Conservation (phyloP, 495 filamentous ascomycete species). For the Astrocystis sublimbata region DNA sequence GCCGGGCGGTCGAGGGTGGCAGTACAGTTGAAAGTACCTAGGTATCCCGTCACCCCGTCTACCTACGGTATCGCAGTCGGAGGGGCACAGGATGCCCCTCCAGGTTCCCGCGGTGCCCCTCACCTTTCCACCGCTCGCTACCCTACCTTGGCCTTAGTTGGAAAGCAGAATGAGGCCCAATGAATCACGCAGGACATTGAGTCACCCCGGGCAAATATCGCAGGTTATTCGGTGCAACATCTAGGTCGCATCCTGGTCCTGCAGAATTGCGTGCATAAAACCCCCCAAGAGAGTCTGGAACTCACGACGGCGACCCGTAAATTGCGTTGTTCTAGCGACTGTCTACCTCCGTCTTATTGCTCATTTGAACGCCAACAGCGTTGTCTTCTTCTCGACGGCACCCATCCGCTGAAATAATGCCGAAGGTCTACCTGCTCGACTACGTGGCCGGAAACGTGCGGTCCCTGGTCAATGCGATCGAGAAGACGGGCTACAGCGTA, state of each 20-base stretch:
- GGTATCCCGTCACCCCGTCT: no score
- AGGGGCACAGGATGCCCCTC: conserved; percentile 22
- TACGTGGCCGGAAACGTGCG: conserved; percentile 81
- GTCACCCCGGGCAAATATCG: background rate
- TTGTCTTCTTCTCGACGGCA: background rate
- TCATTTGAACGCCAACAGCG: no score
- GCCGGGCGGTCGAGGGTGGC: conserved; percentile 24
- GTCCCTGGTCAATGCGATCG: conserved; percentile 94
- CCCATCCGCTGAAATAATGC: conserved; percentile 58
- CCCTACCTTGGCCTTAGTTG: no score
- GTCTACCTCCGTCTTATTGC: no score
- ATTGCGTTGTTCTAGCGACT: no score
- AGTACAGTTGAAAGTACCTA: no score
- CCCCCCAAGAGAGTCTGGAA: background rate
- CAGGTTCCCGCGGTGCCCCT: no score
- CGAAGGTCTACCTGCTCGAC: conserved; percentile 88
- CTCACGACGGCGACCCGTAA: no score
- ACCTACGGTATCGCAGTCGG: conserved; percentile 20
- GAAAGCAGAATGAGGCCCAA: conserved; percentile 8
- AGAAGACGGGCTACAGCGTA: conserved; percentile 87
- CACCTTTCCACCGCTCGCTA: no score
- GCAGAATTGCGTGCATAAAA: background rate
- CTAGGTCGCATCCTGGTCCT: background rate
- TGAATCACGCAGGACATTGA: conserved; percentile 14
- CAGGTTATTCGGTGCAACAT: background rate